Base-by-base conservation (phyloP, 768 basidiomycete genomes). In the Collybia nuda region DNA sequence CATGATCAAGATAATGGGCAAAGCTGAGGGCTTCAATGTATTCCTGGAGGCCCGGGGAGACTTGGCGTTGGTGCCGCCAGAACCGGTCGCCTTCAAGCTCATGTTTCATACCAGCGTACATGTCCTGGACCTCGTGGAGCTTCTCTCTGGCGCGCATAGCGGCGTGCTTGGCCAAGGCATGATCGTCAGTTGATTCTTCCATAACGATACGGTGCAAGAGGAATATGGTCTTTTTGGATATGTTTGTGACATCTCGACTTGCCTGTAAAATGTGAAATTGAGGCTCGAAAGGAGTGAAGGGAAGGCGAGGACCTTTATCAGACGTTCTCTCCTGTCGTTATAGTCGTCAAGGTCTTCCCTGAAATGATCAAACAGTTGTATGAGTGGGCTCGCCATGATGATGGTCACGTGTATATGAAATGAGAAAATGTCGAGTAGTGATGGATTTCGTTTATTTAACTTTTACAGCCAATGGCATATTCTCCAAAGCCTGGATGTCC, bases 21-120 rank as follows among this genome's bases (percentile, higher is more conserved):
- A 98, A 94, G 59, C 91, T 88, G 50, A 93, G 71, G 1, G 90
- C 94, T 67, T 98, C 97, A 55, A 98, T 91, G 68, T 93, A 98
- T 70, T 98, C 97, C 67, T 98, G 94, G 23, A 98, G 68, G 3
- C 95, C 85, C 1, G 87, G 83, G 5, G 88, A 89, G 48, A 91
- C 71, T 55, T 86, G 80, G 28, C 80, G 78, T 60, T 88, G 79
- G 65, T 88, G 84, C 42, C 84, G 77, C 90, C 92, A 93, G 67
- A 86, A 93, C 32, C 71, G 76, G 44, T 86, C 84, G 9, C 81
- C 85, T 35, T 68, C 68, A 7, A 95, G 68, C 53, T 93, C 88
- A 2, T 69, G 67, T 50, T 74, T 71, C 51, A 97, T 74, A 19
- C 67, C 64, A 3, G 78, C 81, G 54, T 93, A 92, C 29, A 90